These are phyloP conservation scores for Ascochyta rabiei DNA, from an alignment of 2,329 filamentous ascomycete species.

Conservation along the genomic window DNA sequence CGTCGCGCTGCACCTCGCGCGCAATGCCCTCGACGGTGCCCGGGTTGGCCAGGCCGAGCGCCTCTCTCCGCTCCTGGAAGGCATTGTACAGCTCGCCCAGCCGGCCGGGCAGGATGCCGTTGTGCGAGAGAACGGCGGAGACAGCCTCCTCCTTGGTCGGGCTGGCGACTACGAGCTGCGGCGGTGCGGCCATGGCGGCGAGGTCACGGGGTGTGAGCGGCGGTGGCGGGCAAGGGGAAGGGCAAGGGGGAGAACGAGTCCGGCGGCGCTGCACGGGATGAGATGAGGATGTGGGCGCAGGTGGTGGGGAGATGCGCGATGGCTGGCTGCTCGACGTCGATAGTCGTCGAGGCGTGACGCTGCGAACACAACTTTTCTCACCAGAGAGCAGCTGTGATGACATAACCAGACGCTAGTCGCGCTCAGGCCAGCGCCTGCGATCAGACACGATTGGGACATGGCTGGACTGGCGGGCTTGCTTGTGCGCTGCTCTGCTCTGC, in stretches of 20 bases:
- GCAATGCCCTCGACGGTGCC: constrained; percentile 89
- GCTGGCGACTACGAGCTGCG: constrained; percentile 38
- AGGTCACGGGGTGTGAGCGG: constrained; percentile 1
- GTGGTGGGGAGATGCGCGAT: constrained; percentile 24
- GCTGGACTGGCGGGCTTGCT: constrained; percentile 19
- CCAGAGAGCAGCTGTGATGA: constrained; percentile 28
- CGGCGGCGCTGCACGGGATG: constrained; percentile 20
- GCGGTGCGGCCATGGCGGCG: constrained; percentile 28
- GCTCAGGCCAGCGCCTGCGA: constrained; percentile 4
- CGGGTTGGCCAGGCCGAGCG: constrained; percentile 88
- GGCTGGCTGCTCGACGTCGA: constrained; percentile 19
- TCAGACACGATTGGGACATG: constrained; percentile 22
- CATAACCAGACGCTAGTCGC: constrained; percentile 30
- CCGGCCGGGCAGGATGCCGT: constrained; percentile 72
- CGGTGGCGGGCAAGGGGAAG: background rate
- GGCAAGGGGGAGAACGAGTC: constrained; percentile 16
- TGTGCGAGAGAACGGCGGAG: constrained; percentile 70
- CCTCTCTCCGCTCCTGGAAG: constrained; percentile 84
- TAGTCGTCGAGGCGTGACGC: constrained; percentile 20
- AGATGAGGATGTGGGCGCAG: constrained; percentile 21
- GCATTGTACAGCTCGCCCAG: constrained; percentile 78
- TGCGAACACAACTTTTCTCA: constrained; percentile 34
- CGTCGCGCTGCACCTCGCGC: constrained; percentile 93
- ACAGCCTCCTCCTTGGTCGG: constrained; percentile 42
- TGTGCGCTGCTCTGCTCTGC: constrained; percentile 18